phyloP scores from a whole-genome alignment of 2,329 filamentous ascomycete species.

The Aspergillus awamori region DNA sequence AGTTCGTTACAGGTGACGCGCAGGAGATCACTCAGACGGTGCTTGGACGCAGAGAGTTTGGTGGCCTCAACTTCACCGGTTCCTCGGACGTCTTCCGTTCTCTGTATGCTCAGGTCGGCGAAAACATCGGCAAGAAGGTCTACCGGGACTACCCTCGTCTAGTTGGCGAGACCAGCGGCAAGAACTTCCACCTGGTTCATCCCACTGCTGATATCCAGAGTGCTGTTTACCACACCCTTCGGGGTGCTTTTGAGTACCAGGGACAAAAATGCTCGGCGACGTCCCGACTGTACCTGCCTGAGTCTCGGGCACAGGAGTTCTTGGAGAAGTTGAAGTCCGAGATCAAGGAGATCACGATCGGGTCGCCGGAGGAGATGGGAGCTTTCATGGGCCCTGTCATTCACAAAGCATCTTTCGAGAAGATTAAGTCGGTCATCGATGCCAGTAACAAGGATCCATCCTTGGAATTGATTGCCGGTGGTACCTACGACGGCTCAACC shows the following conservation, averaged over 20 bases:
- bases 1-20: conserved; percentile 88
- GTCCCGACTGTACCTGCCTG: conserved; percentile 74
- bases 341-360: conserved; percentile 68
- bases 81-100: conserved; percentile 86
- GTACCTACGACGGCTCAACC: conserved; percentile 71
- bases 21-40: conserved; percentile 77
- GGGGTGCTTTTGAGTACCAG: conserved; percentile 84
- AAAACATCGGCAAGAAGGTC: conserved; percentile 73
- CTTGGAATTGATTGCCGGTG: conserved; percentile 71
- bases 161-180: conserved; percentile 85
- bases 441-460: conserved; percentile 71
- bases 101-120: conserved; percentile 81
- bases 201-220: conserved; percentile 72
- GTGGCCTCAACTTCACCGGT: conserved; percentile 86
- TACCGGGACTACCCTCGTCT: conserved; percentile 83
- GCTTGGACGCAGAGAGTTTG: conserved; percentile 76
- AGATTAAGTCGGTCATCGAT: conserved; percentile 73
- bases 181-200: conserved; percentile 88
- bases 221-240: conserved; percentile 76
- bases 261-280: conserved; percentile 87
- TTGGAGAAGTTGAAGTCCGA: conserved; percentile 66
- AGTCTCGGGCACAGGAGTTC: conserved; percentile 72
- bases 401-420: conserved; percentile 75
- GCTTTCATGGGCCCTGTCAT: conserved; percentile 86
- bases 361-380: conserved; percentile 46